Evolutionary conservation across 2,329 filamentous ascomycete genomes (phyloP).

Genomic region (Fusarium annulatum): DNA sequence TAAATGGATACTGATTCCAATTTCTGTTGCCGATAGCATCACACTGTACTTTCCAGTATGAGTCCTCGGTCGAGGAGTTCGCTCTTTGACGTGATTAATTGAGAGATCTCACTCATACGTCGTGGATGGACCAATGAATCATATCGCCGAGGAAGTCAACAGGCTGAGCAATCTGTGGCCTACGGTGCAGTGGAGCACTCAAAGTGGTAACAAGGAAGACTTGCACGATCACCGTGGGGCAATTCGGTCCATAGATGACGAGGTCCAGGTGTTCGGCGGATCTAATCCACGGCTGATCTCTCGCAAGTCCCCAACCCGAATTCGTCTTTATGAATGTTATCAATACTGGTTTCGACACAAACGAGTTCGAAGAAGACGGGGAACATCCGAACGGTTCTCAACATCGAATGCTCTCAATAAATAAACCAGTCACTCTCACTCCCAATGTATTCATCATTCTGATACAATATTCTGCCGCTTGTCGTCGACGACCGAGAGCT

Average conservation of each 20-base stretch:
- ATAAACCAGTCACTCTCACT: fast-evolving
- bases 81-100: no score
- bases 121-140: no score
- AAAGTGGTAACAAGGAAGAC: no score
- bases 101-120: no score
- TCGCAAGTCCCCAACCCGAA: fast-evolving
- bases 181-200: no score
- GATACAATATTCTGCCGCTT: fast-evolving
- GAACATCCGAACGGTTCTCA: fast-evolving
- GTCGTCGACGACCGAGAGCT: fast-evolving
- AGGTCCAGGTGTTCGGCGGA: fast-evolving
- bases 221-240: fast-evolving
- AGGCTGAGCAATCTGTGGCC: neutral
- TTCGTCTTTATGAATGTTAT: neutral
- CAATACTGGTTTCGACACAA: neutral
- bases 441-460: no score
- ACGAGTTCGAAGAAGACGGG: neutral
- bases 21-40: no score
- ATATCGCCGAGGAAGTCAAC: no score
- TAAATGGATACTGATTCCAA: no score
- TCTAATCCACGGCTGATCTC: fast-evolving
- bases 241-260: fast-evolving
- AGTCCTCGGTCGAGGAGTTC: no score
- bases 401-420: fast-evolving
- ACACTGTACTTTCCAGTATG: no score